Evolutionary conservation across 768 basidiomycete species (phyloP), one percentile per base, ranked within the genome.

Genomic region (Phylloporus sp.): DNA sequence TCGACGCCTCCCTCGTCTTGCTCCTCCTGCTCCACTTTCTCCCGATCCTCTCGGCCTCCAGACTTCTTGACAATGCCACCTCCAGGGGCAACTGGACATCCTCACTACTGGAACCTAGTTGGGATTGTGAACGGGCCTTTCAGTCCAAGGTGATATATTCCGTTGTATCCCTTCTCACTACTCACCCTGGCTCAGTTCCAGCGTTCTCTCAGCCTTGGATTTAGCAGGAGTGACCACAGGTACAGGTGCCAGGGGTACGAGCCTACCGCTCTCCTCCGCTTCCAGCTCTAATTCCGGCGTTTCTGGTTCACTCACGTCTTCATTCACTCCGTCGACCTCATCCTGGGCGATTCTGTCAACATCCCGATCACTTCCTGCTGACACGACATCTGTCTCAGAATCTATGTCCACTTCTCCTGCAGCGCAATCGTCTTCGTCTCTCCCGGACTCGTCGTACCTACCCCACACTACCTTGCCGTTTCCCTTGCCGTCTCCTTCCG

Each of bases 161-260:
- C 22, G 13, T 28, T 42, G 22, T 4, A 36, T 24, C 28, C 20
- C 32, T 32, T 39, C 26, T 9, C 40, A 20, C 20, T 4, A 34
- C 41, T 64, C 20, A 65, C 31, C 18, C 24, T n/a, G 4, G 7
- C 22, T 45, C 18, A 16, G 18, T 46, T 42, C 22, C 27, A 59
- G 58, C 13, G 29, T 24, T 32, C 40, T 52, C 11, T 28, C 18
- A 2, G 20, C 31, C 46, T 31, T 47, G 18, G 44, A 36, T 16
- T 41, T 29, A 5, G 36, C 43, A 6, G 26, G 32, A n/a, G 20
- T n/a, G 8, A 48, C 46, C 20, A 58, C 51, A 23, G 32, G 47
- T 31, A 45, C 54, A 26, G 29, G 27, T 32, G 31, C 57, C 22
- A 65, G 46, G 57, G 57, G 64, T 66, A 59, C 45, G 64, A 52